Percentiles rank a stretch among this genome's conserved stretches.
phyloP scores from a whole-genome alignment of 495 filamentous ascomycete genomes.

The Podospora sp. region DNA sequence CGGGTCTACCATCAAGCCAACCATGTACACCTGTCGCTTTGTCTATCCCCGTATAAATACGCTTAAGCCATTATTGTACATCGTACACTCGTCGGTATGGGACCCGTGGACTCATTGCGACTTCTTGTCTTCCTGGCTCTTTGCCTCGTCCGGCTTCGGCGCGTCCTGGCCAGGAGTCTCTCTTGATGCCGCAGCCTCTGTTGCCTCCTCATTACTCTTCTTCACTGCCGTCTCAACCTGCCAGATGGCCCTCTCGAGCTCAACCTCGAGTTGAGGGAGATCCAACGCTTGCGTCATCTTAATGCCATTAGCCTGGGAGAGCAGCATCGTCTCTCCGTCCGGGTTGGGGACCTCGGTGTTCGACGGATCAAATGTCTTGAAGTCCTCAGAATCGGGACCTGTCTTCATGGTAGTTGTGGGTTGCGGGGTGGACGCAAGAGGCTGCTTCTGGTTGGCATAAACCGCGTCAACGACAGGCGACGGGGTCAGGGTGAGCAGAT shows the following conservation, averaged over 20 bases:
- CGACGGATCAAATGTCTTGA: slow-evolving; percentile 31
- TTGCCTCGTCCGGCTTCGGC: slow-evolving; percentile 22
- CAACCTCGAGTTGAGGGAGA: slow-evolving; percentile 80
- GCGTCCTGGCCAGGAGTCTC: slow-evolving; percentile 2
- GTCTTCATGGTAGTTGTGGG: slow-evolving; percentile 26
- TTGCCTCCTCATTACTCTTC: slow-evolving; percentile 48
- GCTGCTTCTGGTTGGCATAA: slow-evolving; percentile 56
- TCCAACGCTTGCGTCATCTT: slow-evolving; percentile 71
- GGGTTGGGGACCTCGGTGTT: slow-evolving; percentile 34
- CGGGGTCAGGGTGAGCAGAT: slow-evolving; percentile 64
- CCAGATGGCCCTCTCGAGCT: slow-evolving; percentile 85
- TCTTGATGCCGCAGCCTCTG: slow-evolving; percentile 12
- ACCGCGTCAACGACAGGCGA: slow-evolving; percentile 68
- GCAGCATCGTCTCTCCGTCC: slow-evolving; percentile 58
- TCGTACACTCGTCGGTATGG: slow-evolving; percentile 8
- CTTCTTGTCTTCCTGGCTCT: slow-evolving; percentile 27
- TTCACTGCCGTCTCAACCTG: slow-evolving; percentile 75
- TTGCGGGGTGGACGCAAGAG: slow-evolving; percentile 33
- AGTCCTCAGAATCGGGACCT: slow-evolving; percentile 5
- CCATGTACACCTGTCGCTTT: slow-evolving; percentile 3
- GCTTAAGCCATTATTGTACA: slow-evolving; percentile 26
- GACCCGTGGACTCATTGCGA: slow-evolving; percentile 21
- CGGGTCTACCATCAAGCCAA: slow-evolving; percentile 11
- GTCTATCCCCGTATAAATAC: not conserved
- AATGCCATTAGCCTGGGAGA: slow-evolving; percentile 62